phyloP scores from a whole-genome alignment of 768 basidiomycete species.

The Pleurotus citrinopileatus region DNA sequence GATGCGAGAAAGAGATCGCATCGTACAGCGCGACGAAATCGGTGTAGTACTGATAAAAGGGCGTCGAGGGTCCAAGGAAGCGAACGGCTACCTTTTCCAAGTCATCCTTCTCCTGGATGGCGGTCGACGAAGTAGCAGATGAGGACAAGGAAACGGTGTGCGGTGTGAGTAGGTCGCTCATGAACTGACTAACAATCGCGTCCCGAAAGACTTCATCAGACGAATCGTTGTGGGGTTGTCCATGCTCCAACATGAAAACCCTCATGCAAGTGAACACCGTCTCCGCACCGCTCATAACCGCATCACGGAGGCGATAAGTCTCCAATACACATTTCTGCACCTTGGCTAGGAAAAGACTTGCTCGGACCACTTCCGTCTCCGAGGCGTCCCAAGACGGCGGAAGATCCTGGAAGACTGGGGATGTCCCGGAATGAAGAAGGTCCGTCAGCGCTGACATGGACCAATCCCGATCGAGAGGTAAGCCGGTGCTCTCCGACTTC shows the following conservation, averaged over 20 bases:
- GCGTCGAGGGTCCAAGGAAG: constrained; percentile 64
- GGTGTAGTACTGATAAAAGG: constrained; percentile 93
- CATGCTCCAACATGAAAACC: constrained; percentile 95
- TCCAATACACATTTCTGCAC: constrained; percentile 44
- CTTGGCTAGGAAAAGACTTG: constrained; percentile 60
- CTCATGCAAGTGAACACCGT: constrained; percentile 83
- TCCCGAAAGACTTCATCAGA: constrained; percentile 82
- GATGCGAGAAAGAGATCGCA: constrained; percentile 83
- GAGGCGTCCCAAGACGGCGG: constrained; percentile 75
- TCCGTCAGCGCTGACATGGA: constrained; percentile 67
- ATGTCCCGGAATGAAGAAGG: constrained; percentile 71
- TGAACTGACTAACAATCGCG: constrained; percentile 49
- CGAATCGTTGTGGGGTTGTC: constrained; percentile 49
- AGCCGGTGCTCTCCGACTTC: constrained; percentile 26
- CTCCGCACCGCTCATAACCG: constrained; percentile 51
- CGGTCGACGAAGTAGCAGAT: neutral
- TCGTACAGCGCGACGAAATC: constrained; percentile 92
- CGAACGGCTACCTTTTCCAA: constrained; percentile 54
- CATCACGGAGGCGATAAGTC: constrained; percentile 35
- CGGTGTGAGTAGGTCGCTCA: constrained; percentile 58
- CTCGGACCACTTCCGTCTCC: constrained; percentile 74
- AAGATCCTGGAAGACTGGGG: constrained; percentile 65
- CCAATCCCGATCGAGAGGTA: constrained; percentile 65
- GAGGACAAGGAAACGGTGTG: constrained; percentile 36
- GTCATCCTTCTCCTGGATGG: constrained; percentile 14